Conservation (phyloP, 768 basidiomycete species). For the Suillus alpinus region DNA sequence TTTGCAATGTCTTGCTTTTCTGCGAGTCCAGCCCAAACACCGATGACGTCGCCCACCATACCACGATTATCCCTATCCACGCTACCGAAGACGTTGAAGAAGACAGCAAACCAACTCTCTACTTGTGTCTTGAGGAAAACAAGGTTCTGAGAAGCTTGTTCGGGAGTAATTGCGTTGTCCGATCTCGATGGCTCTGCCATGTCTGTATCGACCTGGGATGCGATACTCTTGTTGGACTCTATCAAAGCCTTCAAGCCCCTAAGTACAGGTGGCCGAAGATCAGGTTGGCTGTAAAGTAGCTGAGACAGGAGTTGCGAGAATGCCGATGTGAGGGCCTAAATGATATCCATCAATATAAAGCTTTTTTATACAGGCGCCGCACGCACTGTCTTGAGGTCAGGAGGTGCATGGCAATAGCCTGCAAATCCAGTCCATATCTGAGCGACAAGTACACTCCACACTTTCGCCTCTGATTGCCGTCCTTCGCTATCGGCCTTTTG, state of each 20-base stretch:
- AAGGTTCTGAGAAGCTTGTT: conserved; percentile 65
- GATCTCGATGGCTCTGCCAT: conserved; percentile 19
- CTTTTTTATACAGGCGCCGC: background rate
- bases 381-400: conserved; percentile 70
- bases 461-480: conserved; percentile 82
- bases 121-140: conserved; percentile 71
- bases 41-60: conserved; percentile 85
- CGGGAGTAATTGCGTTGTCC: conserved; percentile 44
- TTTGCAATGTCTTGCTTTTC: conserved; percentile 74
- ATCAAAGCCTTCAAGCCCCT: conserved; percentile 79
- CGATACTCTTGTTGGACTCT: conserved; percentile 67
- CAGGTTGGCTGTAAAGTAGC: conserved; percentile 85
- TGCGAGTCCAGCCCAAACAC: conserved; percentile 81
- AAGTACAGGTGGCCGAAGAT: conserved; percentile 79
- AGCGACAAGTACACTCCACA: conserved; percentile 90
- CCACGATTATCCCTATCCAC: conserved; percentile 71
- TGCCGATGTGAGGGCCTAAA: conserved; percentile 65
- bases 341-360: conserved; percentile 6
- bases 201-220: conserved; percentile 34
- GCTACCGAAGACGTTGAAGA: conserved; percentile 95
- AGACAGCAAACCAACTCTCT: conserved; percentile 91
- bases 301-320: conserved; percentile 92
- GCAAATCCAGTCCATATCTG: conserved; percentile 92
- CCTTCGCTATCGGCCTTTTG: conserved; percentile 73
- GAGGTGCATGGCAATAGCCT: conserved; percentile 82